Conservation (phyloP, 106 monocot species). For the Apostasia ramifera region DNA sequence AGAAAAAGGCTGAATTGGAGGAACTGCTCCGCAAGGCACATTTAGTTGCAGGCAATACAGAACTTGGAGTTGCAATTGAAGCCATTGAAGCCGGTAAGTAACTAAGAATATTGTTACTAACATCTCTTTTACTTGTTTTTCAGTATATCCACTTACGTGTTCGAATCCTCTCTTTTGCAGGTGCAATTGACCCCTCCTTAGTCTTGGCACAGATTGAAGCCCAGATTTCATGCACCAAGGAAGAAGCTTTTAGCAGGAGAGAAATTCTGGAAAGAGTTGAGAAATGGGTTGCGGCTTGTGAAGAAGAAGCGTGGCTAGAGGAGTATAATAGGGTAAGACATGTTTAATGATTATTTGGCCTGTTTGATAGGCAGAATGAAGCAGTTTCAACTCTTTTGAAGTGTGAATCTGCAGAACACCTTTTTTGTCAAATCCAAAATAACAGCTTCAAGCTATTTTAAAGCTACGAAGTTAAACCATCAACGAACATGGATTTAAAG, state of each 20-base stretch:
- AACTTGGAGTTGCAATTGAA: conserved; percentile 27
- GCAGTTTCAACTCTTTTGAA: too few species aligned
- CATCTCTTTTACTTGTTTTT: too few species aligned
- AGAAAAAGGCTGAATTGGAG: conserved; percentile 49
- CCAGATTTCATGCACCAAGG: conserved; percentile 48
- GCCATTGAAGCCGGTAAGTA: conserved; percentile 32
- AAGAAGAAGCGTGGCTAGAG: conserved; percentile 73
- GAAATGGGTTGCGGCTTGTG: conserved; percentile 65
- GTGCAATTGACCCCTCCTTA: conserved; percentile 44
- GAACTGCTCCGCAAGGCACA: conserved; percentile 39
- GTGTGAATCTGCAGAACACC: too few species aligned
- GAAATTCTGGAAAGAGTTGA: conserved; percentile 74
- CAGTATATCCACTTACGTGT: too few species aligned
- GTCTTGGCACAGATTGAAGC: conserved; percentile 53
- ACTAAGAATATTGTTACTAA: too few species aligned
- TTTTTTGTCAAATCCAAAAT: too few species aligned
- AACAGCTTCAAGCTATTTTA: too few species aligned
- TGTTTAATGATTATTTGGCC: conserved; percentile 1
- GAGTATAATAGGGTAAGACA: conserved; percentile 59
- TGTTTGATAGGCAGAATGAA: too few species aligned
- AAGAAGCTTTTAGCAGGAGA: conserved; percentile 59
- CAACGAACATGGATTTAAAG: too few species aligned
- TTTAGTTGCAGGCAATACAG: conserved; percentile 24
- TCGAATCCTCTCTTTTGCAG: conserved; percentile 16
- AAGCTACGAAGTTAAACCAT: too few species aligned